Evolutionary conservation across 2,329 filamentous ascomycete genomes (phyloP), one percentile per base, ranked within the genome.

Genomic region (Didymella pomorum): DNA sequence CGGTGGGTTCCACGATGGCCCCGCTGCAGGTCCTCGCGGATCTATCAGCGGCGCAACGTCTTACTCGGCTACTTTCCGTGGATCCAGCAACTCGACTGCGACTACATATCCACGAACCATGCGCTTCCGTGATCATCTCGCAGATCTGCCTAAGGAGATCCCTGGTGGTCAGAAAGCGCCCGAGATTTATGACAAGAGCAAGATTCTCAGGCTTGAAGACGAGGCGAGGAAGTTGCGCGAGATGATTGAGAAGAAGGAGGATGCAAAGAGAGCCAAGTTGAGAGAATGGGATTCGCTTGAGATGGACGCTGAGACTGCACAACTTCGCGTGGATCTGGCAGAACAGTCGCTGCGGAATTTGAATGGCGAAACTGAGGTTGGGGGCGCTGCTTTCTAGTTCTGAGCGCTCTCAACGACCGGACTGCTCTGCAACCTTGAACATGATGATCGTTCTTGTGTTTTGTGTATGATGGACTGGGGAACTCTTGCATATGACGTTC

Each of bases 41-140:
- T 57, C 71, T 33, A 55, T 59, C 5, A 65, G 63, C 31, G 72
- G 71, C n/a, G 60, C 69, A 6, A 62, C 70, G 14, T 61, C 71
- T 9, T 74, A 73, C 52, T 67, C 73, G 21, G 73, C 75, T 16
- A 70, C 76, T 12, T 79, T 78, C 66, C 76, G 80, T 35, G 79
- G 78, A 25, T 77, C 74, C 6, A 76, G 69, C 64, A 81, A 78
- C 58, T 77, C 73, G 51, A 78, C 79, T 2, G 74, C 77, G 11
- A 79, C 78, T 1, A 81, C 80, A 1, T 82, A 81, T 51, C 79
- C 80, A 10, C 79, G 80, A 25, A 78, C 78, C 2, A 79, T 80
- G 67, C 79, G 80, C 39, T 82, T 82, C 75, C 73, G 69, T 16
- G 68, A 75, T 44, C 76, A 78, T 54, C 68, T 83, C 18, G 67